phyloP scores from a whole-genome alignment of 495 filamentous ascomycete genomes.

The Tuber microsphaerosporum region DNA sequence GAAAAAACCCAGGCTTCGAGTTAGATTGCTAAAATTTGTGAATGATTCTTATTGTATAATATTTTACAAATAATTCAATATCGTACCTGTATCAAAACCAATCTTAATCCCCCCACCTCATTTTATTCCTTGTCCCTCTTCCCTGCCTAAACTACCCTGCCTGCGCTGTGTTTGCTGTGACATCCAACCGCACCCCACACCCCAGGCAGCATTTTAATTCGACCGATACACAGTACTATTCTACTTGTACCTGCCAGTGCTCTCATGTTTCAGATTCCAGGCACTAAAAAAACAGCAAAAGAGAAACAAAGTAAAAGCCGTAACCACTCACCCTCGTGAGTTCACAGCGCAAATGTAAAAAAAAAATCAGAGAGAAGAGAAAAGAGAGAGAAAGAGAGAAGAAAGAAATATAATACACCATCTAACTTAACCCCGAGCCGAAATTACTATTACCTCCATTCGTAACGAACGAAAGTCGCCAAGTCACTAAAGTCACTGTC shows the following conservation, averaged over 20 bases:
- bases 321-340: neutral
- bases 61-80: too few species aligned
- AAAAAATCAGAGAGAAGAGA: neutral
- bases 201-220: neutral
- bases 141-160: neutral
- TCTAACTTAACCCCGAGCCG: neutral
- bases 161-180: neutral
- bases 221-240: neutral
- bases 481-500: neutral
- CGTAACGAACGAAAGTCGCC: neutral
- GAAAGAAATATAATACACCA: neutral
- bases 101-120: neutral
- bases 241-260: neutral
- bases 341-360: neutral
- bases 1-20: too few species aligned
- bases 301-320: neutral
- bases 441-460: neutral
- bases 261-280: neutral
- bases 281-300: neutral
- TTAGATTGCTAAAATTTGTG: neutral
- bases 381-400: neutral
- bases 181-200: neutral
- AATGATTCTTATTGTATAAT: too few species aligned
- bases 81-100: too few species aligned
- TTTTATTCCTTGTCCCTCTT: neutral